A percentile compares a stretch with the other conserved stretches of the same genome.
These are phyloP conservation scores for Mortierella claussenii DNA, from an alignment of 192 early-diverging fungal genomes.

Conservation along the genomic window DNA sequence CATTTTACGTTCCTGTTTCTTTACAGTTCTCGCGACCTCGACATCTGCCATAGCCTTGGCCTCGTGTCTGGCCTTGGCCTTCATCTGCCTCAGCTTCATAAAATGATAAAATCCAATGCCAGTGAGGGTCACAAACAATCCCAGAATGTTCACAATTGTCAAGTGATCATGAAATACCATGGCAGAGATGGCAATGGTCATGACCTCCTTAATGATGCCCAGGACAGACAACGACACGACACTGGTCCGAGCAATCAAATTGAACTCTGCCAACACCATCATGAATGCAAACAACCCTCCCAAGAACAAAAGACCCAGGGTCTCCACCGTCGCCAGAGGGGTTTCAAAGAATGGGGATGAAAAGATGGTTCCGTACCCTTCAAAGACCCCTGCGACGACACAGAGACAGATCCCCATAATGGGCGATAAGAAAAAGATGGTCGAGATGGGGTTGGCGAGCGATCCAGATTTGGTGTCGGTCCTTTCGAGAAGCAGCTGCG, in stretches of 20 bases:
- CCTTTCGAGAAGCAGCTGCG: slow-evolving; percentile 79
- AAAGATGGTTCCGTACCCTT: slow-evolving; percentile 66
- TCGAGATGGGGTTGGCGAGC: slow-evolving; percentile 89
- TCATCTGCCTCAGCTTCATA: slow-evolving; percentile 66
- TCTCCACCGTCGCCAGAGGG: slow-evolving; percentile 37
- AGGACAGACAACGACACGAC: slow-evolving; percentile 91
- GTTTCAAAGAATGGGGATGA: slow-evolving; percentile 62
- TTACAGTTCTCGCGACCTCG: slow-evolving; percentile 3
- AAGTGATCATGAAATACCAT: slow-evolving; percentile 87
- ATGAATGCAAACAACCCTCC: slow-evolving; percentile 88
- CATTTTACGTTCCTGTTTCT: slow-evolving; percentile 9
- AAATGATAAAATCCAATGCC: slow-evolving; percentile 85
- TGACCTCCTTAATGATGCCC: slow-evolving; percentile 89
- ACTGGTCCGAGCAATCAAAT: slow-evolving; percentile 83
- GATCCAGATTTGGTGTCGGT: slow-evolving; percentile 70
- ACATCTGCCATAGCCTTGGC: slow-evolving; percentile 39
- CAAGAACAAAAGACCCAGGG: slow-evolving; percentile 68
- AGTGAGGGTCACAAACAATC: slow-evolving; percentile 81
- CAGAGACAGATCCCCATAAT: slow-evolving; percentile 77
- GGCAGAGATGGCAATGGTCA: slow-evolving; percentile 78
- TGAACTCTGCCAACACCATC: slow-evolving; percentile 90
- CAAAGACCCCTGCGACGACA: slow-evolving; percentile 71
- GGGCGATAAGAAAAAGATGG: slow-evolving; percentile 86
- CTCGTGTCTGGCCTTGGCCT: slow-evolving; percentile 13
- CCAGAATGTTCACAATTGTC: slow-evolving; percentile 77